Conservation (phyloP, 345 rosid genomes). For the Chamaenerion angustifolium region DNA sequence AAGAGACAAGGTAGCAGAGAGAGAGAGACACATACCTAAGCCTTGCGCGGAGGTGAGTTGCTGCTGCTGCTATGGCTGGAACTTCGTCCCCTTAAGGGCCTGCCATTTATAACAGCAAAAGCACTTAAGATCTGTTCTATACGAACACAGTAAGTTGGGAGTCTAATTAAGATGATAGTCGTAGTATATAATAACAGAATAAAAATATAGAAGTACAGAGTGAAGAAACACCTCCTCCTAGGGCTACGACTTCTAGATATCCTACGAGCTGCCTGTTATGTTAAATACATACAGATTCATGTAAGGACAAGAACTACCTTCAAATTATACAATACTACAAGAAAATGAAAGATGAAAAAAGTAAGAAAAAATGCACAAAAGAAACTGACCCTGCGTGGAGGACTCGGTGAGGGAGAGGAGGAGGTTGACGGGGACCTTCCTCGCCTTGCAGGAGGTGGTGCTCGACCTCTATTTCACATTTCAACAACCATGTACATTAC, state of each 20-base stretch:
- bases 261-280: conserved; percentile 38
- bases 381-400: conserved; percentile 52
- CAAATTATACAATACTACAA: no score
- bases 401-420: conserved; percentile 75
- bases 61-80: conserved; percentile 58
- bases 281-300: not conserved
- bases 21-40: conserved; percentile 8
- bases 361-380: not conserved
- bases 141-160: no score
- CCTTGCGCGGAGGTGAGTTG: conserved; percentile 48
- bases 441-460: conserved; percentile 55
- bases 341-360: no score
- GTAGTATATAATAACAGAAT: not conserved
- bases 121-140: no score
- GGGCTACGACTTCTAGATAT: conserved; percentile 92
- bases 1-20: not conserved
- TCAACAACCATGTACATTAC: no score
- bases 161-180: no score
- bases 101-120: conserved; percentile 4
- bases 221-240: conserved; percentile 32
- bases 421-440: conserved; percentile 63
- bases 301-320: no score
- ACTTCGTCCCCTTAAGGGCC: conserved; percentile 79
- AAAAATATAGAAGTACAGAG: no score
- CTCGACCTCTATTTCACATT: conserved; percentile 49